phyloP scores from a whole-genome alignment of 2,329 filamentous ascomycete genomes.

The Penicillium sp. region DNA sequence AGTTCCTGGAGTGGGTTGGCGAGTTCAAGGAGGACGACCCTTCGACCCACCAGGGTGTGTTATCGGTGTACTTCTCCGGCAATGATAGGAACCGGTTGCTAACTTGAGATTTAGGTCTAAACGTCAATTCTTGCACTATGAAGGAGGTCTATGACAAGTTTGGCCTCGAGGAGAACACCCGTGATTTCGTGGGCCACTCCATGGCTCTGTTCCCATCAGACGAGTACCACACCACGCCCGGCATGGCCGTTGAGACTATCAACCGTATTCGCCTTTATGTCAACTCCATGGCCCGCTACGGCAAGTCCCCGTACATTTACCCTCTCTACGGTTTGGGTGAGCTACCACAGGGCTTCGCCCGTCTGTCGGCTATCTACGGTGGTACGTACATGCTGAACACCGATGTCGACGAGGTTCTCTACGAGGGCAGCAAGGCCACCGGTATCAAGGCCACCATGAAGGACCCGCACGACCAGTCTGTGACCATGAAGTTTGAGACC shows the following conservation, averaged over 20 bases:
- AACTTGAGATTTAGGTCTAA: constrained; percentile 62
- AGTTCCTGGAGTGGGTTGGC: constrained; percentile 93
- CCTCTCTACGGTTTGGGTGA: constrained; percentile 95
- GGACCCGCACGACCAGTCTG: constrained; percentile 69
- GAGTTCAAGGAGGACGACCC: constrained; percentile 79
- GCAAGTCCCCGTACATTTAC: constrained; percentile 99
- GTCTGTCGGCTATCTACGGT: constrained; percentile 95
- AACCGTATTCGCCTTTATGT: constrained; percentile 93
- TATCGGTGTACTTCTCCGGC: constrained; percentile 27
- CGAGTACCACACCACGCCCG: constrained; percentile 72
- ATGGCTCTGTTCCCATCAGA: constrained; percentile 96
- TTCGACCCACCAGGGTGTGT: constrained; percentile 78
- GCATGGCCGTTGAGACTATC: constrained; percentile 77
- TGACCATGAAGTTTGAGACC: constrained; percentile 87
- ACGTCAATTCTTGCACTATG: constrained; percentile 78
- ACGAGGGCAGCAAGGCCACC: constrained; percentile 76
- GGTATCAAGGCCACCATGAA: constrained; percentile 98
- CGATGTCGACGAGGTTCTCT: constrained; percentile 81
- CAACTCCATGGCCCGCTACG: constrained; percentile 95
- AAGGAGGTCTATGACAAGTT: constrained; percentile 99
- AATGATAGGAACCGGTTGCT: constrained; percentile 12
- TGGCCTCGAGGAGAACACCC: constrained; percentile 80
- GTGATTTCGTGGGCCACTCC: constrained; percentile 95
- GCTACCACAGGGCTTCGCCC: constrained; percentile 94
- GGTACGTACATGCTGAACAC: constrained; percentile 99